Evolutionary conservation across 345 rosid species (phyloP), one percentile per base, ranked within the genome.

Genomic region (Eucalyptus grandis): DNA sequence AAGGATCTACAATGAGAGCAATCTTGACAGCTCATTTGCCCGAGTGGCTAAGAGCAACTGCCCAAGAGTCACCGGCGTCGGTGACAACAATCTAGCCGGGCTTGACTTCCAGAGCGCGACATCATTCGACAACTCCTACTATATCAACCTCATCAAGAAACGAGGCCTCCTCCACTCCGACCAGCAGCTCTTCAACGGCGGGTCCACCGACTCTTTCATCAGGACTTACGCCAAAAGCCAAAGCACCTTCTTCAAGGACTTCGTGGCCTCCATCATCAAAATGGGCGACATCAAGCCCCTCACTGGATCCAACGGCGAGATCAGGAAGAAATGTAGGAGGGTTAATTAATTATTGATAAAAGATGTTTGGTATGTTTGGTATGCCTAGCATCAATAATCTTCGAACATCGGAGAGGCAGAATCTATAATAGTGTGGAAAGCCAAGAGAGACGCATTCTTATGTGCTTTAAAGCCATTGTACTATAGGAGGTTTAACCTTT

Each of bases 21-120:
- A 94, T 88, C 89, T 94, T 24, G 94, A 94, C 49, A 89, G 92
- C 11, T 92, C 92, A 40, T 95, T 93, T 53, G 91, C 95, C 4
- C 72, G 65, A 83, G 90, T 93, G 12, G 94, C 93, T 6, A 92
- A 91, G 86, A 93, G 90, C 40, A 65, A 87, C 4, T 95, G 96
- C 86, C 94, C 95, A 1, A 88, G 67, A 24, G 37, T 90, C 34
- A 49, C 58, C 44, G 89, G 87, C 8, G 87, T 40, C 60, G 95
- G 95, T 24, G 89, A 91, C 24, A 69, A 90, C 37, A 93, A 86
- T 16, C 53, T 92, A 88, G 90, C 95, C 49, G 89, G 92, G 22
- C 91, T 94, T 3, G 97, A 95, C 85, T 89, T 91, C 91, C 93
- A 93, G 53, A 95, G 96, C 12, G 93, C 97, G 9, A 91, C 92